Evolutionary conservation across 257 asterid genomes (phyloP), one percentile per base, ranked within the genome.

Genomic region (Cruciata laevipes): DNA sequence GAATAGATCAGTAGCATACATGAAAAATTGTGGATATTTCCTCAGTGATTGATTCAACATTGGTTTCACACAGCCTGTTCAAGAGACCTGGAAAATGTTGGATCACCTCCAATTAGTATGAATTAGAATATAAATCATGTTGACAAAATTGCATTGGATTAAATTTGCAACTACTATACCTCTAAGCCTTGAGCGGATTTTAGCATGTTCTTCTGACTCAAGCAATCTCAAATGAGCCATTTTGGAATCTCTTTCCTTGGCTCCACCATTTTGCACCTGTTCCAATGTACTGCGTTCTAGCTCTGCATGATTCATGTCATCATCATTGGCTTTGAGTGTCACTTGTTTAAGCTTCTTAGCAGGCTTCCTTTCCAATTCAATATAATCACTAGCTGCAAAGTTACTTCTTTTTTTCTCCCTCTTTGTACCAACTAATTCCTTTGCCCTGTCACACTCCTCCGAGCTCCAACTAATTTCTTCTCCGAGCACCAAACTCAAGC

Each of bases 51-150:
- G 92, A 87, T 80, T 91, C 97, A 68, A 93, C 83, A 72, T 90
- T 90, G 61, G 87, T 76, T 78, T 90, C 95, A 27, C 96, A 88
- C 61, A 90, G 76, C 92, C 87, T 84, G 73, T 88, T 88, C 16
- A 94, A 76, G 66, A 90, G 90, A 69, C 99, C 99, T 94, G 83
- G 65, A 73, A 61, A 78, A 66, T 65, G 40, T 60, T 76, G 68
- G 30, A 69, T 63, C 40, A 69, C 18, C 61, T 52, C 27, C 35
- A 64, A 61, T 68, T 53, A 68, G 57, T 44, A 65, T 71, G 49
- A 69, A 70, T 58, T 60, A 40, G 32, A 62, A 47, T 47, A 57
- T 7, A 16, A 18, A n/a, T 31, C 35, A 62, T 7, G 31, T 37
- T 21, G 51, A 21, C 23, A 66, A 42, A 70, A 12, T 30, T 51